A percentile compares a stretch with the other conserved stretches of the same genome.
Conservation (phyloP, 495 filamentous ascomycete genomes). For the Chaetomidium leptoderma region DNA sequence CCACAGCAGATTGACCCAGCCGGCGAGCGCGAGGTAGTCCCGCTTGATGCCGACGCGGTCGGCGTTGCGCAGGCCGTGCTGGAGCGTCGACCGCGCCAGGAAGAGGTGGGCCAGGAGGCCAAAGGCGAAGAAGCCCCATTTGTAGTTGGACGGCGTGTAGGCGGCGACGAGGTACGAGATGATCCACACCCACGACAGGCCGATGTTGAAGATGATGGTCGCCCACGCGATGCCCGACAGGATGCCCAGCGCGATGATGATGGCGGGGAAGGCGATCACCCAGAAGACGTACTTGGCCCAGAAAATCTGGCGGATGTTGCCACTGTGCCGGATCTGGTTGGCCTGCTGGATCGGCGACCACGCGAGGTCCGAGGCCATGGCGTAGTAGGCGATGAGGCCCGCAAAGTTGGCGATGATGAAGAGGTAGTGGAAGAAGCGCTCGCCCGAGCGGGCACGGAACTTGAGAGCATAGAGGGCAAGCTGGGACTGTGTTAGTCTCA, state of each 20-base stretch:
- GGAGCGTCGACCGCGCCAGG: conserved; percentile 35
- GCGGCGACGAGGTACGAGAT: conserved; percentile 43
- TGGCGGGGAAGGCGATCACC: conserved; percentile 43
- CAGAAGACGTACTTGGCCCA: conserved; percentile 50
- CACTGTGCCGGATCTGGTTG: conserved; percentile 29
- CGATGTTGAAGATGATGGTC: conserved; percentile 43
- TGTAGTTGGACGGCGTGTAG: conserved; percentile 45
- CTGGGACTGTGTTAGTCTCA: conserved; percentile 8
- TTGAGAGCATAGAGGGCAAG: conserved; percentile 37
- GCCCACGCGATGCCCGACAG: conserved; percentile 45
- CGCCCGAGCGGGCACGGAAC: conserved; percentile 39
- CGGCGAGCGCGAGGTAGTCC: conserved; percentile 40
- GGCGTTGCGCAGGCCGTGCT: conserved; percentile 27
- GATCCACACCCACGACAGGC: conserved; percentile 45
- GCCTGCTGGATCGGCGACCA: conserved; percentile 32
- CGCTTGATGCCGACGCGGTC: conserved; percentile 34
- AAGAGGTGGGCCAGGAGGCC: conserved; percentile 36
- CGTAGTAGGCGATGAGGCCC: conserved; percentile 46
- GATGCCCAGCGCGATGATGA: conserved; percentile 42
- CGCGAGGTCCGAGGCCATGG: conserved; percentile 43
- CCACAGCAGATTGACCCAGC: conserved; percentile 46
- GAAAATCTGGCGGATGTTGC: conserved; percentile 44
- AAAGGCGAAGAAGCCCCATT: conserved; percentile 51
- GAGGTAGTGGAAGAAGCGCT: conserved; percentile 53
- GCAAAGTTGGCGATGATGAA: conserved; percentile 46